Conservation (phyloP, 2,329 filamentous ascomycete genomes). For the Didymosphaeria variabile region DNA sequence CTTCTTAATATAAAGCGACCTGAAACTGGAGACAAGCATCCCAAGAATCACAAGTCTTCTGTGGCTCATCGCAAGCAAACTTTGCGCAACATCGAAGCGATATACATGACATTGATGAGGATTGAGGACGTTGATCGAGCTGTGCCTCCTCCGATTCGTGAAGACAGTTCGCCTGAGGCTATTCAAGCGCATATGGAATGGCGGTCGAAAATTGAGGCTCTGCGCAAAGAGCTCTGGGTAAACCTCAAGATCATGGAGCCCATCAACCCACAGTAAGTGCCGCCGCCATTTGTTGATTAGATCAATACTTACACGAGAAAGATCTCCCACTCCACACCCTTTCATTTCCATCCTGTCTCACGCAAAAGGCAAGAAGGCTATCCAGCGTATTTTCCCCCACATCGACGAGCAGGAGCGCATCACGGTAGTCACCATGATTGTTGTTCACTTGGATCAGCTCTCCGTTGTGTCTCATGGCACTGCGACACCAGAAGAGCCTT, state of each 20-base stretch:
- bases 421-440: conserved; percentile 94
- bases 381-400: conserved; percentile 93
- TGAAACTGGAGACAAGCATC: conserved; percentile 67
- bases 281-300: background rate
- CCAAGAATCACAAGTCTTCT: conserved; percentile 57
- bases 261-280: conserved; percentile 67
- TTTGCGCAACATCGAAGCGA: conserved; percentile 84
- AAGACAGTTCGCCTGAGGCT: conserved; percentile 71
- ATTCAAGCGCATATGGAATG: conserved; percentile 81
- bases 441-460: conserved; percentile 89
- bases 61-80: conserved; percentile 81
- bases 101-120: conserved; percentile 88
- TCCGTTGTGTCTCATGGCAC: conserved; percentile 88
- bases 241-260: conserved; percentile 93
- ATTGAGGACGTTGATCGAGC: conserved; percentile 92
- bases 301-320: conserved; percentile 50
- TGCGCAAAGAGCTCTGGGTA: conserved; percentile 84
- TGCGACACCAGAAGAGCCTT: conserved; percentile 74
- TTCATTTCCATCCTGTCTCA: conserved; percentile 97
- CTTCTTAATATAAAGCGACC: conserved; percentile 93
- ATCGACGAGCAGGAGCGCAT: conserved; percentile 92
- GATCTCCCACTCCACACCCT: conserved; percentile 76
- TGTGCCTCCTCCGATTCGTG: conserved; percentile 73
- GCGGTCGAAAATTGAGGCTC: conserved; percentile 73
- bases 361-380: conserved; percentile 94